phyloP scores from a whole-genome alignment of 345 rosid species.

The Erucastrum elatum region DNA sequence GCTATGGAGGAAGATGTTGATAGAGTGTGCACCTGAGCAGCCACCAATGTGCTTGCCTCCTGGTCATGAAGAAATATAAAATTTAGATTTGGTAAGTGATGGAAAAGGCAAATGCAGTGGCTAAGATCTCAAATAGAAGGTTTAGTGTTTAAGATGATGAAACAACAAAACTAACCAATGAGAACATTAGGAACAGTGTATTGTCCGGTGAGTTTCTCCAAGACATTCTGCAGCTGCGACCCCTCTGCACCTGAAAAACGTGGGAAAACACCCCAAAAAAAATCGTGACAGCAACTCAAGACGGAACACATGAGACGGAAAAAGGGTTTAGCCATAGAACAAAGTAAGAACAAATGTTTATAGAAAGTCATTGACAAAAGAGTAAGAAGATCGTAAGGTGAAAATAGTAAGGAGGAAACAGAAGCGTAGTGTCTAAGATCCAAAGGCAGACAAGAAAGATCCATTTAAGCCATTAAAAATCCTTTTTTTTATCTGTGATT shows the following conservation, averaged over 20 bases:
- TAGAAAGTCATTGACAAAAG: not conserved
- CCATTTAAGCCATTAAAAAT: not conserved
- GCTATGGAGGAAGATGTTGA: not conserved
- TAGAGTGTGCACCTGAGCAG: constrained; percentile 57
- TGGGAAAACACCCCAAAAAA: constrained; percentile 2
- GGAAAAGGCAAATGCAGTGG: not conserved
- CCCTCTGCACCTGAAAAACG: constrained; percentile 68
- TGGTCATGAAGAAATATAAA: constrained; percentile 38
- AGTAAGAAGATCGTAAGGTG: not conserved
- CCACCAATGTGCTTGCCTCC: constrained; percentile 98
- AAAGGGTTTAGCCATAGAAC: not conserved
- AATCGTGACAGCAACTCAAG: not conserved
- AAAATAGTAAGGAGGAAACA: constrained; percentile 6
- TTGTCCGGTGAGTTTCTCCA: constrained; percentile 89
- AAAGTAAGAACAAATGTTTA: constrained; percentile 4
- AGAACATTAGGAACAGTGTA: constrained; percentile 94
- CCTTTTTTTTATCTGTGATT: not conserved
- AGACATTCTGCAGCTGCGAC: constrained; percentile 72
- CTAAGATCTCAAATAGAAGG: not conserved
- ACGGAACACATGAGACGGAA: not conserved
- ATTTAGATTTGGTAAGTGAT: constrained; percentile 1
- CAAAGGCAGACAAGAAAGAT: not conserved
- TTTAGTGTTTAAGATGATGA: not conserved
- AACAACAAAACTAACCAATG: constrained; percentile 55
- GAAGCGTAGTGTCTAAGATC: constrained; percentile 1